phyloP scores from a whole-genome alignment of 768 basidiomycete species.

The Boletus vinaceobasis region DNA sequence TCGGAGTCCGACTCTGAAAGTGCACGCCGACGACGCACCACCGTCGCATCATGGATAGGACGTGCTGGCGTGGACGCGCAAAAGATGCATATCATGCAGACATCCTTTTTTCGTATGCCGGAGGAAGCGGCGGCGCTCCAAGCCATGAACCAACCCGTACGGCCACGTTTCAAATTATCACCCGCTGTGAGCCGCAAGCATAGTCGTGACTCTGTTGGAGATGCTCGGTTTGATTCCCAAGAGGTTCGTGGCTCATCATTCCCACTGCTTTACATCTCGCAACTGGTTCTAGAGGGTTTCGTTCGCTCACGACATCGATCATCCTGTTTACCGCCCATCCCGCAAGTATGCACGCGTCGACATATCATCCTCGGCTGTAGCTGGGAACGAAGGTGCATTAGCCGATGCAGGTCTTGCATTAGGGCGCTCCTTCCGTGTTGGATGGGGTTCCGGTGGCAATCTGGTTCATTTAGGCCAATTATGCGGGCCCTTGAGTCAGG shows the following conservation, averaged over 20 bases:
- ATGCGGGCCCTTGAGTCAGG: constrained; percentile 50
- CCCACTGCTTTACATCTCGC: background rate
- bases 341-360: constrained; percentile 79
- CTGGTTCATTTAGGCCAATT: constrained; percentile 76
- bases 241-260: constrained; percentile 43
- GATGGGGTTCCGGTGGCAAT: constrained; percentile 83
- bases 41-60: constrained; percentile 68
- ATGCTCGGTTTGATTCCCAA: constrained; percentile 58
- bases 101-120: constrained; percentile 75
- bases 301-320: constrained; percentile 71
- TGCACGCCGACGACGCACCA: constrained; percentile 35
- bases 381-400: constrained; percentile 59
- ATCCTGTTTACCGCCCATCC: constrained; percentile 66
- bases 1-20: constrained; percentile 21
- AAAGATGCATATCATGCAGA: constrained; percentile 92
- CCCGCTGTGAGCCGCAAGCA: constrained; percentile 60
- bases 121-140: constrained; percentile 68
- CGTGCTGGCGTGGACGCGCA: constrained; percentile 78
- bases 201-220: constrained; percentile 75
- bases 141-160: constrained; percentile 44
- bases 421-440: constrained; percentile 84
- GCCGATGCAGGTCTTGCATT: constrained; percentile 83
- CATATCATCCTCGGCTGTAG: constrained; percentile 59
- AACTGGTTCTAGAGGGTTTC: constrained; percentile 58
- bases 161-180: constrained; percentile 34